Conservation (phyloP, 1,284 basidiomycete species). For the Taiwanofungus camphoratus region DNA sequence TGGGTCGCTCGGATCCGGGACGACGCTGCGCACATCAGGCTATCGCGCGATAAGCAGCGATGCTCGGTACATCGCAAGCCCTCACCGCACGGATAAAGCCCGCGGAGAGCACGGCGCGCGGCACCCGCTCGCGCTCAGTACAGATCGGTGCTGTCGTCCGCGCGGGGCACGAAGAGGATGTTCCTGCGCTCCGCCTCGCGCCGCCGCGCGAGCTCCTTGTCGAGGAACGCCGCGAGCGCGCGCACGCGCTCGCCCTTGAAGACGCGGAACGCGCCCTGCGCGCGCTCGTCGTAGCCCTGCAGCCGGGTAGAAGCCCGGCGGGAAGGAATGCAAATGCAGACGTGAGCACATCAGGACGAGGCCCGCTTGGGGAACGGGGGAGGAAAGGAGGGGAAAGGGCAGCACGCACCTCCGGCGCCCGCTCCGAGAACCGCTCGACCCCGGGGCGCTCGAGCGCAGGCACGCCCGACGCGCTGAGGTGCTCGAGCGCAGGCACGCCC, state of each 20-base stretch:
- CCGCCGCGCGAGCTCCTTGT: conserved; percentile 56
- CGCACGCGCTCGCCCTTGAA: conserved; percentile 72
- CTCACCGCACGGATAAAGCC: too few species aligned
- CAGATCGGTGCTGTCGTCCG: conserved; percentile 55
- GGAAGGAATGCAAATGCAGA: too few species aligned
- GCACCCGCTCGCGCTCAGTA: too few species aligned
- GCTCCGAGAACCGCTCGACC: conserved; percentile 76
- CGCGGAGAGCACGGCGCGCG: too few species aligned
- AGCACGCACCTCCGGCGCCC: conserved; percentile 55
- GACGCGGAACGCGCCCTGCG: conserved; percentile 71
- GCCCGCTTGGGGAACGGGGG: too few species aligned
- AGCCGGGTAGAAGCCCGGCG: too few species aligned
- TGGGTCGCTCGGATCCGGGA: too few species aligned
- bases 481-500: conserved; percentile 69
- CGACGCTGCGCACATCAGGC: too few species aligned
- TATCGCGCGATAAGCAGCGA: too few species aligned
- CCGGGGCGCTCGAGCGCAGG: conserved; percentile 71
- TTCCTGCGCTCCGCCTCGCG: conserved; percentile 51
- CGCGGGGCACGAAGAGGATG: conserved; percentile 50
- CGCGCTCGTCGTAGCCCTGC: conserved; percentile 20
- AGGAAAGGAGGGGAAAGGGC: background rate
- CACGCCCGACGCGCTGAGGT: conserved; percentile 81
- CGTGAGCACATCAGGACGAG: too few species aligned
- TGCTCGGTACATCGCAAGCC: too few species aligned
- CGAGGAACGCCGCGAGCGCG: conserved; percentile 57